Evolutionary conservation across 352 stramenopile species (phyloP).

Genomic region (Phytophthora europaea): DNA sequence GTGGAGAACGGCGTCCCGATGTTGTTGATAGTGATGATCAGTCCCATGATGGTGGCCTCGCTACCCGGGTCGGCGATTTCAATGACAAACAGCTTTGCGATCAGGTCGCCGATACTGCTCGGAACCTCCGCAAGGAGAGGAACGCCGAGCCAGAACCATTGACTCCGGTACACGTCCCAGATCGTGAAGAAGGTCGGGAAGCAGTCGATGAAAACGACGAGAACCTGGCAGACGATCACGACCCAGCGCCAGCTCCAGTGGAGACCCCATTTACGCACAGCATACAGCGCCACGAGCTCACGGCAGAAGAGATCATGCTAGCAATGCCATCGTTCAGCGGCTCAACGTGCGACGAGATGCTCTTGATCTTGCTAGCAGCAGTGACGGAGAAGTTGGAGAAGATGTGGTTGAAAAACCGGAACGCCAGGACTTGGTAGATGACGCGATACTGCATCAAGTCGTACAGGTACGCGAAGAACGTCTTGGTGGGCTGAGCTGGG

Average conservation of each 20-base stretch:
- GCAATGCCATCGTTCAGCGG: constrained; percentile 42
- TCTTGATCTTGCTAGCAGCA: constrained; percentile 39
- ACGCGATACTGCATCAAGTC: constrained; percentile 51
- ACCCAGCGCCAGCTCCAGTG: constrained; percentile 62
- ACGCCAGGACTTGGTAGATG: constrained; percentile 45
- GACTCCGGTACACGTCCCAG: constrained; percentile 59
- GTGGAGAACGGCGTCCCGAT: constrained; percentile 56
- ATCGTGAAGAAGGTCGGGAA: constrained; percentile 59
- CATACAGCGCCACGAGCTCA: constrained; percentile 42
- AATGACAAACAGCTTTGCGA: constrained; percentile 52
- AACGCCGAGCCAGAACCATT: constrained; percentile 71
- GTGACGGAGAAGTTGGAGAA: constrained; percentile 45
- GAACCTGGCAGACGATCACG: constrained; percentile 45
- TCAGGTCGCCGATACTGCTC: constrained; percentile 37
- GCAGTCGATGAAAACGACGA: constrained; percentile 49
- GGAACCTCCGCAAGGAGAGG: constrained; percentile 54
- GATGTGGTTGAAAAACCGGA: constrained; percentile 48
- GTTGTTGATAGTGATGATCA: constrained; percentile 49
- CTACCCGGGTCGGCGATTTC: constrained; percentile 52
- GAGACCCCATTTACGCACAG: constrained; percentile 54
- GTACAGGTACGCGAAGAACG: constrained; percentile 41
- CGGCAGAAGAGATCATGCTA: constrained; percentile 36
- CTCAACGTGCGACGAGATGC: constrained; percentile 39
- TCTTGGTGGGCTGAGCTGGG: constrained; percentile 6
- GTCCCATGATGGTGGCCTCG: constrained; percentile 54